These are phyloP conservation scores for Penstemon newberryi DNA, from an alignment of 257 asterid species.

Conservation along the genomic window DNA sequence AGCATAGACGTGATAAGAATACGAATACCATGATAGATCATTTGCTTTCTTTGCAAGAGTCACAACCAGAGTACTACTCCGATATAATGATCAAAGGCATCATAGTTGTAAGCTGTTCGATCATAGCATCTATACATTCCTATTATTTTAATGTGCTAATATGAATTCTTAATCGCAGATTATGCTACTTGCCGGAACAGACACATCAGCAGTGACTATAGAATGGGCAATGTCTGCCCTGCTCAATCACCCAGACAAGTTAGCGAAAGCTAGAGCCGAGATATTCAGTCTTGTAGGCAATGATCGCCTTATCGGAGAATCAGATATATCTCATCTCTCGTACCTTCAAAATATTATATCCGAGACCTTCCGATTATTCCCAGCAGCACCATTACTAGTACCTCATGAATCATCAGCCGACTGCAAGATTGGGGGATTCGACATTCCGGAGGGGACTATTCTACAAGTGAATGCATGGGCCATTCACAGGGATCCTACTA, in stretches of 20 bases:
- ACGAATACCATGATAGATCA: conserved; percentile 55
- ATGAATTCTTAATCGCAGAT: conserved; percentile 27
- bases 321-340: conserved; percentile 49
- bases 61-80: conserved; percentile 51
- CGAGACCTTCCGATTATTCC: conserved; percentile 53
- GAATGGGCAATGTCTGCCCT: conserved; percentile 69
- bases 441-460: conserved; percentile 56
- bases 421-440: conserved; percentile 50
- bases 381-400: conserved; percentile 51
- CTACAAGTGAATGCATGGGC: conserved; percentile 67
- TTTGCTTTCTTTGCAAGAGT: conserved; percentile 54
- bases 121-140: too few species aligned
- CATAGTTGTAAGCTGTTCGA: conserved; percentile 33
- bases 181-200: conserved; percentile 54
- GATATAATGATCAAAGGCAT: conserved; percentile 57
- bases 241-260: conserved; percentile 54
- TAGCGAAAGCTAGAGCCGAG: conserved; percentile 56
- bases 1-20: conserved; percentile 25
- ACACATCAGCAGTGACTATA: conserved; percentile 50
- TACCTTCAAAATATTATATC: conserved; percentile 47
- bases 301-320: conserved; percentile 45
- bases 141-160: too few species aligned
- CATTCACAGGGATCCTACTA: conserved; percentile 56
- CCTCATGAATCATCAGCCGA: conserved; percentile 59
- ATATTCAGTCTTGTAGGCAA: conserved; percentile 45